Conservation (phyloP, 1,139 yeast species). For the Cylindricascospora bacillispora region DNA sequence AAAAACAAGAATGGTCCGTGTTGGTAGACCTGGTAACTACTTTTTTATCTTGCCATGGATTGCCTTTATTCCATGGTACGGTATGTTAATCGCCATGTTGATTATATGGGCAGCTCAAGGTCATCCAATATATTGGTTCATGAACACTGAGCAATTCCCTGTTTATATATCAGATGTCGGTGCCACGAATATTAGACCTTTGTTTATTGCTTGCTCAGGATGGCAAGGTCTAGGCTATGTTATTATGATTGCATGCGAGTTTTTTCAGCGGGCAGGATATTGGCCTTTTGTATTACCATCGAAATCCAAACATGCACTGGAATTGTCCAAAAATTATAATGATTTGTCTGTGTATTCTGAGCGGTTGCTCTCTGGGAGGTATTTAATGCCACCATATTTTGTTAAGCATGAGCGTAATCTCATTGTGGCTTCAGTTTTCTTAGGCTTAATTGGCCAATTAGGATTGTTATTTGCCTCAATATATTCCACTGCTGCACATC, state of each 20-base stretch:
- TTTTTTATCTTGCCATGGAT: constrained; percentile 42
- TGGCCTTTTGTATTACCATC: constrained; percentile 5
- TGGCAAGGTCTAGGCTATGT: constrained; percentile 69
- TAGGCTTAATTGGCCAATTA: constrained; percentile 54
- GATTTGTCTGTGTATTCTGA: constrained; percentile 7
- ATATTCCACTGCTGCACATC: constrained; percentile 52
- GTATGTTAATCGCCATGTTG: constrained; percentile 62
- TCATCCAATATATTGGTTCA: constrained; percentile 52
- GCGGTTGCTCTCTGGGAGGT: constrained; percentile 7
- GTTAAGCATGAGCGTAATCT: constrained; percentile 27
- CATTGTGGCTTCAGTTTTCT: constrained; percentile 24
- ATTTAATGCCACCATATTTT: constrained; percentile 28
- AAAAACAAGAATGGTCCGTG: background rate
- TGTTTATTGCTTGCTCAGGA: constrained; percentile 70
- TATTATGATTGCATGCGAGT: constrained; percentile 35
- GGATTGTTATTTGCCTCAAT: constrained; percentile 68
- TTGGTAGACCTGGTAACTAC: constrained; percentile 23
- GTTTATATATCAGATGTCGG: constrained; percentile 77
- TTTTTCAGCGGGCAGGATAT: constrained; percentile 16
- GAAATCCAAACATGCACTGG: constrained; percentile 1
- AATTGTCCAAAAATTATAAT: constrained; percentile 6
- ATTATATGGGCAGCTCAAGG: constrained; percentile 71
- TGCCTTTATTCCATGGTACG: constrained; percentile 56
- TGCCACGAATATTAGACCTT: constrained; percentile 71
- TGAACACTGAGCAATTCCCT: constrained; percentile 38